Conservation (phyloP, 176 grass and related monocot genomes). For the Pharus latifolius region DNA sequence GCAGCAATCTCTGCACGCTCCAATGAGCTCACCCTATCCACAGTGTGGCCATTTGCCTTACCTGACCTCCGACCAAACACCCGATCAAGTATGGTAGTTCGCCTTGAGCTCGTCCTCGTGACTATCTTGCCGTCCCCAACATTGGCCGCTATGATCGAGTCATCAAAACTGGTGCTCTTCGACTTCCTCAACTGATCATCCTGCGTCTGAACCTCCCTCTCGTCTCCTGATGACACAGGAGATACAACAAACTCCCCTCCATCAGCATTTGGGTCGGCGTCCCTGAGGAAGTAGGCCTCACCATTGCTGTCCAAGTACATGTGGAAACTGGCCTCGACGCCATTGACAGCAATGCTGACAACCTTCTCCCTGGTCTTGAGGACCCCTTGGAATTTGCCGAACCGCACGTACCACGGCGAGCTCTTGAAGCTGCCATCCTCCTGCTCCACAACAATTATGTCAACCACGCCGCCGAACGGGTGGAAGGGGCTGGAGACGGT, state of each 20-base stretch:
- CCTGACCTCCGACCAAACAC: slow-evolving; percentile 64
- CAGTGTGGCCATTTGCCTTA: slow-evolving; percentile 24
- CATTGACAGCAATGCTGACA: slow-evolving; percentile 69
- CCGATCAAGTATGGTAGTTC: slow-evolving; percentile 43
- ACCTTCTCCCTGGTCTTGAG: slow-evolving; percentile 83
- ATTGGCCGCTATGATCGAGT: slow-evolving; percentile 16
- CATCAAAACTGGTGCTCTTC: slow-evolving; percentile 36
- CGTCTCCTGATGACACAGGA: slow-evolving; percentile 46
- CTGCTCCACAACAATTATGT: slow-evolving; percentile 90
- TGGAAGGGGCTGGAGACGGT: slow-evolving; percentile 69
- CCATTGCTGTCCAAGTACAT: slow-evolving; percentile 88
- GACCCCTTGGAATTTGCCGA: slow-evolving; percentile 95
- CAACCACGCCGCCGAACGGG: slow-evolving; percentile 80
- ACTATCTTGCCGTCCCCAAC: slow-evolving; percentile 35
- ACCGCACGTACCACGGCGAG: slow-evolving; percentile 89
- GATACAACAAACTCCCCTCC: slow-evolving; percentile 47
- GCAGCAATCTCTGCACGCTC: slow-evolving; percentile 82
- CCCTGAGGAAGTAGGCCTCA: slow-evolving; percentile 70
- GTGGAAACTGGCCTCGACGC: slow-evolving; percentile 59
- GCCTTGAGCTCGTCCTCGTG: slow-evolving; percentile 24
- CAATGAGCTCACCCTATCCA: slow-evolving; percentile 63
- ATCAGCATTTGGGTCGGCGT: slow-evolving; percentile 9
- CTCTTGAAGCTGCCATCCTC: slow-evolving; percentile 86
- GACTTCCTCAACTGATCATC: slow-evolving; percentile 31
- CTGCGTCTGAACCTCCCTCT: slow-evolving; percentile 17